Conservation (phyloP, 2,329 filamentous ascomycete species). For the Zymoseptoria ardabiliae region DNA sequence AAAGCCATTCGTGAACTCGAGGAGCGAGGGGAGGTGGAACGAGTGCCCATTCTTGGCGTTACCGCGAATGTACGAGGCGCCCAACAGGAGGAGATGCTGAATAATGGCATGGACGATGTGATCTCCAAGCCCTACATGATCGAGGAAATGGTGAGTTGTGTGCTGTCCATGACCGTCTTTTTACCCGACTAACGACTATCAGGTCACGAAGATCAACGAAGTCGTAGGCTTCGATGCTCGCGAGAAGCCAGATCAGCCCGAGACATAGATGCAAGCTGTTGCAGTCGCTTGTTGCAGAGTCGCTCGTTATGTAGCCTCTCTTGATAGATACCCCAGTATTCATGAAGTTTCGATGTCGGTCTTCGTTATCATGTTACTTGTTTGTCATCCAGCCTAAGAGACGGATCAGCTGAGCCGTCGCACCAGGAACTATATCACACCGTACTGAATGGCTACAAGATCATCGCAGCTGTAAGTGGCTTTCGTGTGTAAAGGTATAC, state of each 20-base stretch:
- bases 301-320: background rate
- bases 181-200: background rate
- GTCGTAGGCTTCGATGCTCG: background rate
- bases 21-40: slow-evolving; percentile 12
- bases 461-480: too few relatives aligned
- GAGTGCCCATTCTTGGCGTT: slow-evolving; percentile 28
- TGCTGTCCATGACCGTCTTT: background rate
- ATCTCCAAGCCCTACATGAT: slow-evolving; percentile 30
- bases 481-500: too few relatives aligned
- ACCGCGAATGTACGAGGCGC: slow-evolving; percentile 30
- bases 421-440: too few relatives aligned
- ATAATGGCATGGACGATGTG: slow-evolving; percentile 29
- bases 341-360: background rate
- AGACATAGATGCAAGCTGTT: background rate
- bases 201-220: background rate
- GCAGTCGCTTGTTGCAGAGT: background rate
- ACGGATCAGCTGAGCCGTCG: too few relatives aligned
- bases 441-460: too few relatives aligned
- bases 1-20: slow-evolving; percentile 23
- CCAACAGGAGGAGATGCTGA: slow-evolving; percentile 26
- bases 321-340: background rate
- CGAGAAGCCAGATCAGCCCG: background rate
- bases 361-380: background rate
- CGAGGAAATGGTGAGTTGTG: slow-evolving; percentile 24
- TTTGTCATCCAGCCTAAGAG: too few relatives aligned